Conservation (phyloP, 1,284 basidiomycete genomes). For the Cutaneotrichosporon sp. region DNA sequence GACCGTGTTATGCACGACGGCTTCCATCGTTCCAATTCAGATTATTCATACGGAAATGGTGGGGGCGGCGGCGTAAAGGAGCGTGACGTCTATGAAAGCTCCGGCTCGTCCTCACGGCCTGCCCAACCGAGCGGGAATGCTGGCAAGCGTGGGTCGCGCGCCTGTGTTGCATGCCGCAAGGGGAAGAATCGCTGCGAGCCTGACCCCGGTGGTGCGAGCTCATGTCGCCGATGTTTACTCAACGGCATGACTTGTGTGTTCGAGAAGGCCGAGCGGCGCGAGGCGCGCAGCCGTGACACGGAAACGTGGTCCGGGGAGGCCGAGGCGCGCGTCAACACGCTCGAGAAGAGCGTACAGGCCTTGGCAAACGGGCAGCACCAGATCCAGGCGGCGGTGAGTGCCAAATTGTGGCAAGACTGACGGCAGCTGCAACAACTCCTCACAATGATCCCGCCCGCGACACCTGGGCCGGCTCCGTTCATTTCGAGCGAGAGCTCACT, state of each 20-base stretch:
- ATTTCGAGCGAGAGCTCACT: slow-evolving; percentile 26
- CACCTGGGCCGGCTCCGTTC: slow-evolving; percentile 28
- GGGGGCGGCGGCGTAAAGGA: background rate
- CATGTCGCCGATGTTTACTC: slow-evolving; percentile 76
- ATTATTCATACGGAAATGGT: slow-evolving; percentile 2
- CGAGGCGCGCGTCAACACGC: slow-evolving; percentile 53
- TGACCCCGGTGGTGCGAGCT: slow-evolving; percentile 56
- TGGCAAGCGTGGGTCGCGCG: slow-evolving; percentile 48
- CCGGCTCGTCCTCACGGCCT: too few species aligned
- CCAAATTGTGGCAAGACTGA: background rate
- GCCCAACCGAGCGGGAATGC: slow-evolving; percentile 18
- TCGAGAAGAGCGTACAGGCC: slow-evolving; percentile 45
- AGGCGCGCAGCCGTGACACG: slow-evolving; percentile 44
- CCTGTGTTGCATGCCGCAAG: slow-evolving; percentile 60
- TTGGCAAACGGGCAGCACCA: slow-evolving; percentile 47
- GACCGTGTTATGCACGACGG: slow-evolving; percentile 5
- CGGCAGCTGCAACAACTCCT: slow-evolving; percentile 47
- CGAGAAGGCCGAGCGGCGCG: slow-evolving; percentile 66
- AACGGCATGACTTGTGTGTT: slow-evolving; percentile 82
- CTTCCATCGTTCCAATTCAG: background rate
- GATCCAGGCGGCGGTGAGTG: slow-evolving; percentile 45
- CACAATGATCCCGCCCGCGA: slow-evolving; percentile 35
- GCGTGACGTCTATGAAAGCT: background rate
- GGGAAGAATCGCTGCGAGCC: slow-evolving; percentile 92
- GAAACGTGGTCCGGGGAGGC: slow-evolving; percentile 53